phyloP scores from a whole-genome alignment of 495 filamentous ascomycete species.

The Pseudoneurospora amorphoporcata region DNA sequence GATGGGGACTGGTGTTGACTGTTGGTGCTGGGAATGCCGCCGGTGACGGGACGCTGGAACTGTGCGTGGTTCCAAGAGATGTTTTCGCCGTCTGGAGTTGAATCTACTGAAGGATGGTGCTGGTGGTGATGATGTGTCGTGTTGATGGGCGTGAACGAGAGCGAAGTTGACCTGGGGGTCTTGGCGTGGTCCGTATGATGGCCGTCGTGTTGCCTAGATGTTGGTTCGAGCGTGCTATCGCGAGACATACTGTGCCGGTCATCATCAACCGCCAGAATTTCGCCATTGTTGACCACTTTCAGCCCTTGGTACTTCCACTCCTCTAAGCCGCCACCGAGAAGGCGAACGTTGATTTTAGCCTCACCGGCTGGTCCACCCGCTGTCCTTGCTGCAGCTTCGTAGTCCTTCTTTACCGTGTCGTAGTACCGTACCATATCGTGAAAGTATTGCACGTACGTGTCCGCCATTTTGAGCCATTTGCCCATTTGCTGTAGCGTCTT shows the following conservation, averaged over 20 bases:
- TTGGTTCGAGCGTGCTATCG: constrained; percentile 21
- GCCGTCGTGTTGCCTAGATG: constrained; percentile 14
- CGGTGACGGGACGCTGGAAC: background rate
- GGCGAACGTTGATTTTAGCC: constrained; percentile 30
- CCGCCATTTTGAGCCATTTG: constrained; percentile 56
- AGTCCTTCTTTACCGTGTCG: constrained; percentile 51
- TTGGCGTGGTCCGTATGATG: constrained; percentile 15
- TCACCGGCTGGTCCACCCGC: constrained; percentile 2
- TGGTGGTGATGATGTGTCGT: constrained; percentile 19
- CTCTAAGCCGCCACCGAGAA: constrained; percentile 55
- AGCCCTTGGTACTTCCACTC: constrained; percentile 48
- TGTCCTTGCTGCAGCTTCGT: constrained; percentile 10
- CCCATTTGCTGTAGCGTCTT: constrained; percentile 49
- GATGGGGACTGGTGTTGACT: constrained; percentile 6
- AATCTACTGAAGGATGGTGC: background rate
- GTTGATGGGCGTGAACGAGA: constrained; percentile 44
- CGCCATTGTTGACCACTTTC: constrained; percentile 33
- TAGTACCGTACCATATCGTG: constrained; percentile 60
- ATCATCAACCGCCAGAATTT: constrained; percentile 22
- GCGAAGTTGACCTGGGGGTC: constrained; percentile 18
- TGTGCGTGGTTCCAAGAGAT: background rate
- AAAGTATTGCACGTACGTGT: constrained; percentile 60
- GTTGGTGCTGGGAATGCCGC: background rate
- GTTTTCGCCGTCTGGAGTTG: background rate
- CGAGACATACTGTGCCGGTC: constrained; percentile 23